phyloP scores from a whole-genome alignment of 768 basidiomycete genomes.

The Termitomyces sp. region DNA sequence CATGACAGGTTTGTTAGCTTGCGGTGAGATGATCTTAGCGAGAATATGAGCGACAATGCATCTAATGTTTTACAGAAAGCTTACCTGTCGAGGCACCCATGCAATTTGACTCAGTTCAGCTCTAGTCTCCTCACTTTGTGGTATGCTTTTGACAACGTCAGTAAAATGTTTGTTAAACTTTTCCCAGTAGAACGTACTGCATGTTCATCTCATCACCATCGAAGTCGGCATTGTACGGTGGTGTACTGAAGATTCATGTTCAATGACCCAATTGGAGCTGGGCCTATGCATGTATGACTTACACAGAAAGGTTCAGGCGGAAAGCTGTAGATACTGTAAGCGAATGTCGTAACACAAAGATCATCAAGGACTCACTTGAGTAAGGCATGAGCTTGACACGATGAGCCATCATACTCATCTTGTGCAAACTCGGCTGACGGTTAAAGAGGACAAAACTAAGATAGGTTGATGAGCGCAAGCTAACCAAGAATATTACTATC shows the following conservation, averaged over 20 bases:
- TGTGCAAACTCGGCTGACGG: conserved; percentile 96
- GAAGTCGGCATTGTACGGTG: conserved; percentile 99
- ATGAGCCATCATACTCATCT: conserved; percentile 99
- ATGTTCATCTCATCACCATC: conserved; percentile 99
- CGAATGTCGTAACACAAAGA: neutral
- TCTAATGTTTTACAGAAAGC: conserved; percentile 7
- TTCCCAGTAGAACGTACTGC: conserved; percentile 70
- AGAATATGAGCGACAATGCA: neutral
- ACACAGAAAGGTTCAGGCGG: conserved; percentile 97
- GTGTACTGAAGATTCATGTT: conserved; percentile 54
- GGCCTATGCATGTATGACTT: conserved; percentile 34
- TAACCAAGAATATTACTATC: neutral
- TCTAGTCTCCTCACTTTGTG: conserved; percentile 97
- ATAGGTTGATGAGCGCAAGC: neutral
- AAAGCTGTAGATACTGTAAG: conserved; percentile 59
- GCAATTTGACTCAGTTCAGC: conserved; percentile 98
- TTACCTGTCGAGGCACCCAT: conserved; percentile 95
- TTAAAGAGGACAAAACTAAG: conserved; percentile 89
- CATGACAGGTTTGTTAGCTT: conserved; percentile 99
- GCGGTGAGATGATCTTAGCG: conserved; percentile 91
- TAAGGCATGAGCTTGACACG: conserved; percentile 96
- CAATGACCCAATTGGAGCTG: conserved; percentile 20
- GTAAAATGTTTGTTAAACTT: neutral
- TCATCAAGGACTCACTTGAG: conserved; percentile 65
- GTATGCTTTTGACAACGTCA: conserved; percentile 55